phyloP scores from a whole-genome alignment of 139 green algal species.

The Pleodorina starrii region DNA sequence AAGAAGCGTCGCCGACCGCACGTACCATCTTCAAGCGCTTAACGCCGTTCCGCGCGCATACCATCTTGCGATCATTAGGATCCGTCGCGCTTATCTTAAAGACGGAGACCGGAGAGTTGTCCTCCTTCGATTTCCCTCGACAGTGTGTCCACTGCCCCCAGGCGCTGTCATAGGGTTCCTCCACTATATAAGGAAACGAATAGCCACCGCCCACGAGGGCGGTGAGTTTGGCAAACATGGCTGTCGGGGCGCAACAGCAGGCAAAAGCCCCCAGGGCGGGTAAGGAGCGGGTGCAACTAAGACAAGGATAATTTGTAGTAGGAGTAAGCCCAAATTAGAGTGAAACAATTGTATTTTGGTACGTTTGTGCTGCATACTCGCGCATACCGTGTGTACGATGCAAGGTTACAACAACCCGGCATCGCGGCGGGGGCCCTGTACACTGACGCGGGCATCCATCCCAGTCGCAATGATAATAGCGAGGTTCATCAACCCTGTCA shows the following conservation, averaged over 20 bases:
- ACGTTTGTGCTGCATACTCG: too few species aligned
- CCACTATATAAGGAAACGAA: slow-evolving; percentile 79
- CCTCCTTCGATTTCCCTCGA: slow-evolving; percentile 74
- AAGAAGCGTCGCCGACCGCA: background rate
- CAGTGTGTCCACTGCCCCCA: slow-evolving; percentile 88
- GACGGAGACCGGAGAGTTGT: slow-evolving; percentile 81
- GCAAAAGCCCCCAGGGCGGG: background rate
- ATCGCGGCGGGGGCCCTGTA: too few species aligned
- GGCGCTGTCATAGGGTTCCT: slow-evolving; percentile 62
- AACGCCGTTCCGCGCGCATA: slow-evolving; percentile 83
- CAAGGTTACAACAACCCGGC: too few species aligned
- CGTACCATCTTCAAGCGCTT: slow-evolving; percentile 84
- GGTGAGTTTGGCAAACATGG: slow-evolving; percentile 89
- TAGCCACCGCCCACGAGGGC: slow-evolving; percentile 75
- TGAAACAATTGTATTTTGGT: too few species aligned
- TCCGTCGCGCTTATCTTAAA: slow-evolving; percentile 77
- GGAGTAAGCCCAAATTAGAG: too few species aligned
- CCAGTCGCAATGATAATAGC: too few species aligned
- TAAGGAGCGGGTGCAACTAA: too few species aligned
- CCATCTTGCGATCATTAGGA: slow-evolving; percentile 73
- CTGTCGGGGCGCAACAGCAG: slow-evolving; percentile 4
- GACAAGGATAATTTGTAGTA: background rate
- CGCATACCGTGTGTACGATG: too few species aligned
- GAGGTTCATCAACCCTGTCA: too few species aligned
- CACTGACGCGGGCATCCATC: too few species aligned